Percentiles rank a stretch among this genome's conserved stretches.
Conservation (phyloP, 805 yeast genomes). For the Cyberlindnera japonica region DNA sequence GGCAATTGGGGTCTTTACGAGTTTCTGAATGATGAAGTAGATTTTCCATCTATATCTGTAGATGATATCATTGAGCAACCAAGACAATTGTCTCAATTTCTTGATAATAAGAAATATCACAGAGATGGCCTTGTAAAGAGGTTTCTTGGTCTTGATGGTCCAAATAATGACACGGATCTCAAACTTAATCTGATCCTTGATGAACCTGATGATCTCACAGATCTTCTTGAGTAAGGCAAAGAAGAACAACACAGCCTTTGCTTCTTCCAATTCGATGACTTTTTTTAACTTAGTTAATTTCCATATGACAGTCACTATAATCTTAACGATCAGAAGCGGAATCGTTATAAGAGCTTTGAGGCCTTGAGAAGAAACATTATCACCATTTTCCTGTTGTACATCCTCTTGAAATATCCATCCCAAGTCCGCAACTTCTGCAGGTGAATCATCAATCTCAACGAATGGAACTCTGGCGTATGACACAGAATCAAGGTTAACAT, state of each 20-base stretch:
- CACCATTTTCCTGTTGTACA: too few relatives aligned
- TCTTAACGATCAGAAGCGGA: constrained; percentile 17
- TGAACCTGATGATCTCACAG: constrained; percentile 8
- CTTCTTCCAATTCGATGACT: constrained; percentile 17
- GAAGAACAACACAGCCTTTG: constrained; percentile 13
- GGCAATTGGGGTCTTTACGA: constrained; percentile 13
- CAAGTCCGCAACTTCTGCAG: not conserved
- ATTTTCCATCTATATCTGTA: constrained; percentile 25
- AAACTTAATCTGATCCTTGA: constrained; percentile 15
- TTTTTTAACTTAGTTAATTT: constrained; percentile 19
- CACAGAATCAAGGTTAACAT: not conserved
- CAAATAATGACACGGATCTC: constrained; percentile 12
- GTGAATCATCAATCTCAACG: constrained; percentile 1
- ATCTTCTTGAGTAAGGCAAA: constrained; percentile 14
- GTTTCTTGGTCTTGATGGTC: constrained; percentile 14
- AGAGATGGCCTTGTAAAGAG: constrained; percentile 14
- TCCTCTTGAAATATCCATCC: not conserved
- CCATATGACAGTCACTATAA: constrained; percentile 18
- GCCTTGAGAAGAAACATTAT: too few relatives aligned
- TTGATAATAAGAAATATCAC: constrained; percentile 16
- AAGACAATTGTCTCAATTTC: constrained; percentile 17
- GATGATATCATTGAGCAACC: constrained; percentile 21
- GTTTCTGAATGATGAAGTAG: constrained; percentile 14
- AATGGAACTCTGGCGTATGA: constrained; percentile 13
- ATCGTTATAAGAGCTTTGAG: constrained; percentile 12